These are phyloP conservation scores for Daphne laureola DNA, from an alignment of 441 rosid species.

Conservation along the genomic window DNA sequence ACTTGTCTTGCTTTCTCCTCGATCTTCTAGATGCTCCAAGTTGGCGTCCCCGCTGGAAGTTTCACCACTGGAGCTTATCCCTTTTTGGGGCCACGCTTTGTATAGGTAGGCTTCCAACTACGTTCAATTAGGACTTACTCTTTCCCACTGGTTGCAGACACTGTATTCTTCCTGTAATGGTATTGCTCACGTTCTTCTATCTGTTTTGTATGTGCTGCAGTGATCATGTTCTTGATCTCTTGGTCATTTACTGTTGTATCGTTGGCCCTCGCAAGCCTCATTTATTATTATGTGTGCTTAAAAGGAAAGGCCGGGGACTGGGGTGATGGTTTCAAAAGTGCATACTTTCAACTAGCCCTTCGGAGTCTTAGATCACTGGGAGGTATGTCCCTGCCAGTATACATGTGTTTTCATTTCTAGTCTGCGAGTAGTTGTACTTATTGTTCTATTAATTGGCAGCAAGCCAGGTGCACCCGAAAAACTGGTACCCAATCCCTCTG, in stretches of 20 bases:
- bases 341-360: constrained; percentile 97
- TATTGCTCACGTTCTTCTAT: constrained; percentile 10
- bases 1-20: constrained; percentile 97
- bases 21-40: constrained; percentile 99
- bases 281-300: constrained; percentile 92
- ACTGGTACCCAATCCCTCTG: constrained; percentile 98
- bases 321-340: constrained; percentile 99
- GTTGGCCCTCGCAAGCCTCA: constrained; percentile 93
- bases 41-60: constrained; percentile 99
- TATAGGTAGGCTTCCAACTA: constrained; percentile 48
- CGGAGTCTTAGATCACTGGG: constrained; percentile 98
- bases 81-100: constrained; percentile 91
- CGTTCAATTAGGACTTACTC: no score
- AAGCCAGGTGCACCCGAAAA: constrained; percentile 97
- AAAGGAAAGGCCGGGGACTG: constrained; percentile 99
- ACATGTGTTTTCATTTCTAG: constrained; percentile 20
- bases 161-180: not conserved
- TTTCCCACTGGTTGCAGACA: no score
- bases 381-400: constrained; percentile 40
- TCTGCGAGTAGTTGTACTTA: constrained; percentile 5
- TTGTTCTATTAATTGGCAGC: constrained; percentile 41
- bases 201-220: constrained; percentile 42
- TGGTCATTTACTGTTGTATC: constrained; percentile 93
- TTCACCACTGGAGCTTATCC: constrained; percentile 98
- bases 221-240: constrained; percentile 98